A percentile compares a stretch with the other conserved stretches of the same genome.
Conservation (phyloP, 2,329 filamentous ascomycete species). For the Hymenoscyphus fraxineus region DNA sequence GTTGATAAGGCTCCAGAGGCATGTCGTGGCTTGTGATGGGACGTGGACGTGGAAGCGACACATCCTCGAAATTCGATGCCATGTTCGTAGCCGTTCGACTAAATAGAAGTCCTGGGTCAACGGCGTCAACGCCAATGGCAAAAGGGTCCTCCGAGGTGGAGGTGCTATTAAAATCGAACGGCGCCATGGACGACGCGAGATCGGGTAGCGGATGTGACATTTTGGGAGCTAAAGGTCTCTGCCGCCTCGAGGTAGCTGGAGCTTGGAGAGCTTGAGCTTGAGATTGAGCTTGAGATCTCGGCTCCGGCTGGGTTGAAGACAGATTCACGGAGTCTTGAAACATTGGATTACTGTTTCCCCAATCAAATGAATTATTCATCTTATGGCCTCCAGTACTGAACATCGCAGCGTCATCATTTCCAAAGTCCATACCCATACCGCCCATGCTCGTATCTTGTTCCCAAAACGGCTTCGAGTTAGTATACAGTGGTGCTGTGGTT, state of each 20-base stretch:
- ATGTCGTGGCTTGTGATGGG: constrained; percentile 28
- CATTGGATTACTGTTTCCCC: constrained; percentile 52
- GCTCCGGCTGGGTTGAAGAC: constrained; percentile 10
- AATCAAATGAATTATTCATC: constrained; percentile 52
- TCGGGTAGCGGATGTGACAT: constrained; percentile 21
- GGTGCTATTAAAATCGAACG: constrained; percentile 39
- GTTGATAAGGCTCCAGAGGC: constrained; percentile 32
- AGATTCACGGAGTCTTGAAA: constrained; percentile 45
- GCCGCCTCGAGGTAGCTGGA: constrained; percentile 40
- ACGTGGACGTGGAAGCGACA: constrained; percentile 26
- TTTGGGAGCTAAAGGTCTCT: constrained; percentile 46
- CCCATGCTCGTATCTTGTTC: constrained; percentile 49
- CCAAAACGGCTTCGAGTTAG: constrained; percentile 50
- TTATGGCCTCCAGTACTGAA: constrained; percentile 39
- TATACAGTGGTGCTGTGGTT: constrained; percentile 44
- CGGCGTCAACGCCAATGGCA: constrained; percentile 46
- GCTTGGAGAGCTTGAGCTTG: constrained; percentile 46
- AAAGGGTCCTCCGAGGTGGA: constrained; percentile 49
- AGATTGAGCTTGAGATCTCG: constrained; percentile 37
- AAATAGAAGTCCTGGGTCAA: constrained; percentile 58
- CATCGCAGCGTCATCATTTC: constrained; percentile 36
- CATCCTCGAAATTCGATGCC: constrained; percentile 27
- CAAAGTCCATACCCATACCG: constrained; percentile 59
- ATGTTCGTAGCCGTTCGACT: constrained; percentile 37
- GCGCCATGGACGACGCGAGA: constrained; percentile 42